Conservation (phyloP, 2,329 filamentous ascomycete species). For the Fusarium sororula region DNA sequence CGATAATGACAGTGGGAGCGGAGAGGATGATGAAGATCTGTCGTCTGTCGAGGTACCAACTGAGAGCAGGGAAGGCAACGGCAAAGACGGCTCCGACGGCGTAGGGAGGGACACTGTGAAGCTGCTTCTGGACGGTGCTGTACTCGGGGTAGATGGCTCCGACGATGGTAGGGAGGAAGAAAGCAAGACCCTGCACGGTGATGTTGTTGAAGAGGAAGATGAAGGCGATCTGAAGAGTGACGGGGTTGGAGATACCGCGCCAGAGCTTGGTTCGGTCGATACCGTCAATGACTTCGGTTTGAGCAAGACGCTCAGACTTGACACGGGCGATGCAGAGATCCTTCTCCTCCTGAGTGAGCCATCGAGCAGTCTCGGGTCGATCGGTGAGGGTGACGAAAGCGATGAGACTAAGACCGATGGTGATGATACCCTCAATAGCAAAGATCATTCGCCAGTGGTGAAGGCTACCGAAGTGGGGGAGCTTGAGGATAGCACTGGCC, state of each 20-base stretch:
- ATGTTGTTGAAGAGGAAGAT: conserved; percentile 73
- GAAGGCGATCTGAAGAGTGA: conserved; percentile 62
- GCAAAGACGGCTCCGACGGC: conserved; percentile 70
- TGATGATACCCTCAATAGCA: conserved; percentile 73
- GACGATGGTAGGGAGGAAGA: conserved; percentile 74
- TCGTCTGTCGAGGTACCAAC: conserved; percentile 64
- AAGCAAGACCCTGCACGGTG: conserved; percentile 72
- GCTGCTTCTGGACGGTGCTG: conserved; percentile 68
- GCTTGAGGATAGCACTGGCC: conserved; percentile 67
- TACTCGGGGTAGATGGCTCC: conserved; percentile 68
- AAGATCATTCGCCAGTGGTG: conserved; percentile 76
- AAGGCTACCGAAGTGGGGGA: conserved; percentile 64
- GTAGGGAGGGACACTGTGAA: conserved; percentile 72
- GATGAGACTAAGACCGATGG: conserved; percentile 61
- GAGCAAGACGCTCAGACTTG: conserved; percentile 65
- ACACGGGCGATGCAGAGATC: conserved; percentile 70
- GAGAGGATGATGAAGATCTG: conserved; percentile 64
- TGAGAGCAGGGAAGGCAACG: conserved; percentile 64
- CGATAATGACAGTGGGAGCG: conserved; percentile 67
- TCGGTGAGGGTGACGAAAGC: conserved; percentile 72
- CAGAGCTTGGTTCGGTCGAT: conserved; percentile 66
- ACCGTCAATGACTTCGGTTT: conserved; percentile 69
- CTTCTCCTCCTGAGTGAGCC: conserved; percentile 71
- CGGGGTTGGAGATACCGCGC: conserved; percentile 67
- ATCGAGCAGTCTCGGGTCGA: conserved; percentile 70